Percentiles rank a stretch among this genome's conserved stretches.
These are phyloP conservation scores for Trichosporon ovoides DNA, from an alignment of 1,284 basidiomycete genomes.

Conservation along the genomic window DNA sequence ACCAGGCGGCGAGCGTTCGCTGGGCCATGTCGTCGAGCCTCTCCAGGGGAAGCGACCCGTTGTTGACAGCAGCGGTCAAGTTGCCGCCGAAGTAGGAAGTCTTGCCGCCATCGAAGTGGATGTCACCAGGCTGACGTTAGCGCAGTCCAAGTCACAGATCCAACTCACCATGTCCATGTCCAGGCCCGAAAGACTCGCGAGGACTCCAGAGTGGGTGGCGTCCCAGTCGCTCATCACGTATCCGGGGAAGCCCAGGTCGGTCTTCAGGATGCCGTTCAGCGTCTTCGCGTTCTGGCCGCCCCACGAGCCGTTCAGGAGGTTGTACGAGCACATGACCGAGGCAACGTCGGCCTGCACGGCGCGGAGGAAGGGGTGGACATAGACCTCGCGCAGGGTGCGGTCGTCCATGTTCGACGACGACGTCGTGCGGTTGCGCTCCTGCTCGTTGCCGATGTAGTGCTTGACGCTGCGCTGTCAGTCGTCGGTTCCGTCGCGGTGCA, in stretches of 20 bases:
- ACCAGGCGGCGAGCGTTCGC: conserved; percentile 32
- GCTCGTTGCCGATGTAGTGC: conserved; percentile 30
- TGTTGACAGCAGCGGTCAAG: conserved; percentile 25
- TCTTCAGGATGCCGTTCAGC: conserved; percentile 66
- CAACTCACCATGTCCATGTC: conserved; percentile 52
- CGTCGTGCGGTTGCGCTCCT: conserved; percentile 25
- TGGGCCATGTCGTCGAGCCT: conserved; percentile 37
- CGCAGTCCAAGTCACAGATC: not conserved
- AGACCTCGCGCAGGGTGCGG: conserved; percentile 27
- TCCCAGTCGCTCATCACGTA: conserved; percentile 27
- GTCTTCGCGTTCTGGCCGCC: conserved; percentile 60
- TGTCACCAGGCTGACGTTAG: conserved; percentile 17
- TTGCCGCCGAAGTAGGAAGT: conserved; percentile 19
- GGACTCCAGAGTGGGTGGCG: conserved; percentile 15
- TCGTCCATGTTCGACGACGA: conserved; percentile 26
- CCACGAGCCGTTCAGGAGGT: conserved; percentile 59
- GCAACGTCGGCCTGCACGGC: conserved; percentile 66
- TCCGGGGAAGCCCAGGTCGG: conserved; percentile 60
- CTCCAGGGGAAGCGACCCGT: conserved; percentile 24
- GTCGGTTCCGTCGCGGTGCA: not conserved
- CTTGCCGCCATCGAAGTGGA: conserved; percentile 11
- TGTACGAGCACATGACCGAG: conserved; percentile 69
- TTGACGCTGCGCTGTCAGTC: conserved; percentile 13
- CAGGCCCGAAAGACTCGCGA: conserved; percentile 20
- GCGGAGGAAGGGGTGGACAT: conserved; percentile 54